Evolutionary conservation across 1,284 basidiomycete genomes (phyloP).

Genomic region (Xanthoconium separans): DNA sequence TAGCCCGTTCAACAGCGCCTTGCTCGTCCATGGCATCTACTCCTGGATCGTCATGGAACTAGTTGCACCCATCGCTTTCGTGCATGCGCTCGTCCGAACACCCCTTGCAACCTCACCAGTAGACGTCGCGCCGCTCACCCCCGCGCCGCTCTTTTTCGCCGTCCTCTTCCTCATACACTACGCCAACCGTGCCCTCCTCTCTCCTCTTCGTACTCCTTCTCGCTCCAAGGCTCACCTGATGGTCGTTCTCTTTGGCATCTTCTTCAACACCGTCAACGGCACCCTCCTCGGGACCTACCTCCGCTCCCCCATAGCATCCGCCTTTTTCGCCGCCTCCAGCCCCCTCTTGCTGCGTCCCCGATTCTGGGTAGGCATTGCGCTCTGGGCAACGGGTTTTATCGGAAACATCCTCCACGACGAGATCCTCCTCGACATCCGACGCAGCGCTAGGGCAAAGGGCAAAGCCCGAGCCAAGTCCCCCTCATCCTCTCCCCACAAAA

Average conservation of each 20-base stretch:
- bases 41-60: conserved; percentile 89
- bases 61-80: conserved; percentile 66
- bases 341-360: conserved; percentile 31
- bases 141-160: conserved; percentile 55
- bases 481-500: not conserved
- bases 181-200: conserved; percentile 78
- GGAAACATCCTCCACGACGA: conserved; percentile 91
- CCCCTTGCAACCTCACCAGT: conserved; percentile 39
- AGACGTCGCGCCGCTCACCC: conserved; percentile 31
- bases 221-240: conserved; percentile 75
- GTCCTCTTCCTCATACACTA: conserved; percentile 77
- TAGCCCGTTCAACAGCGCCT: conserved; percentile 45
- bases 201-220: conserved; percentile 79
- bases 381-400: conserved; percentile 71
- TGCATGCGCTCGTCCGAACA: conserved; percentile 47
- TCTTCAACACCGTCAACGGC: conserved; percentile 78
- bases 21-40: conserved; percentile 59
- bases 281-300: conserved; percentile 69
- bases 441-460: conserved; percentile 42
- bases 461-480: conserved; percentile 33
- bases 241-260: conserved; percentile 56
- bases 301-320: conserved; percentile 48
- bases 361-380: conserved; percentile 62
- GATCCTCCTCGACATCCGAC: conserved; percentile 74
- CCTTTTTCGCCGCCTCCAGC: conserved; percentile 39